Evolutionary conservation across 495 filamentous ascomycete genomes (phyloP).

Genomic region (Penicillium bialowiezense): DNA sequence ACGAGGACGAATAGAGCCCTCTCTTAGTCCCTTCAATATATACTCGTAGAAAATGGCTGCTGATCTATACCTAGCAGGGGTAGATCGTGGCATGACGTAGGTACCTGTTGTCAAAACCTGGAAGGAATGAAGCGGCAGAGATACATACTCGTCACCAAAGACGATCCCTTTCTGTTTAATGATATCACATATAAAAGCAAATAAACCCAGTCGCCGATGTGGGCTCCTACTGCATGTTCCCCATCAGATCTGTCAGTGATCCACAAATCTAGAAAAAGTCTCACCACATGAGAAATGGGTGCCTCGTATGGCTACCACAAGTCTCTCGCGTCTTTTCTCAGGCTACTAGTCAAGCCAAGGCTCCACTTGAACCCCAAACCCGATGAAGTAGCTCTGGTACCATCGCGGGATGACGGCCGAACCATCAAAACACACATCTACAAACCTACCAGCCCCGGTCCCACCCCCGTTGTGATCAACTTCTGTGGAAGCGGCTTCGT

Average conservation of each 20-base stretch:
- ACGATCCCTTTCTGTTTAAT: background rate
- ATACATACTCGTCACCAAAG: no score
- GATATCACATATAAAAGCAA: background rate
- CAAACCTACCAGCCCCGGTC: constrained; percentile 19
- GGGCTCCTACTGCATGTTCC: background rate
- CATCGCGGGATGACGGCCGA: constrained; percentile 37
- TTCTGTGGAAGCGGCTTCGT: constrained; percentile 43
- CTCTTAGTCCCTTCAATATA: background rate
- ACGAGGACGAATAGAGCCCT: no score
- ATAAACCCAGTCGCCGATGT: no score
- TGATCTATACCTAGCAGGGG: background rate
- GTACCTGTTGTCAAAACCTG: background rate
- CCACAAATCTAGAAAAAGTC: background rate
- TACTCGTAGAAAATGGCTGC: background rate
- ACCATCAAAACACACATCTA: constrained; percentile 47
- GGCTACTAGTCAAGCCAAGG: constrained; percentile 15
- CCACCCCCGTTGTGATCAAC: constrained; percentile 42
- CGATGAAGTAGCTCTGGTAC: constrained; percentile 32
- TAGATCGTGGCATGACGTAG: background rate
- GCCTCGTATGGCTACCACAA: constrained; percentile 15
- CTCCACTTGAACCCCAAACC: constrained; percentile 26
- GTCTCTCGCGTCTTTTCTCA: constrained; percentile 16
- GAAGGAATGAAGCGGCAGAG: background rate
- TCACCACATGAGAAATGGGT: constrained; percentile 7
- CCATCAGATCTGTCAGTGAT: background rate